Evolutionary conservation across 768 basidiomycete species (phyloP).

Genomic region (Trametes punicea): DNA sequence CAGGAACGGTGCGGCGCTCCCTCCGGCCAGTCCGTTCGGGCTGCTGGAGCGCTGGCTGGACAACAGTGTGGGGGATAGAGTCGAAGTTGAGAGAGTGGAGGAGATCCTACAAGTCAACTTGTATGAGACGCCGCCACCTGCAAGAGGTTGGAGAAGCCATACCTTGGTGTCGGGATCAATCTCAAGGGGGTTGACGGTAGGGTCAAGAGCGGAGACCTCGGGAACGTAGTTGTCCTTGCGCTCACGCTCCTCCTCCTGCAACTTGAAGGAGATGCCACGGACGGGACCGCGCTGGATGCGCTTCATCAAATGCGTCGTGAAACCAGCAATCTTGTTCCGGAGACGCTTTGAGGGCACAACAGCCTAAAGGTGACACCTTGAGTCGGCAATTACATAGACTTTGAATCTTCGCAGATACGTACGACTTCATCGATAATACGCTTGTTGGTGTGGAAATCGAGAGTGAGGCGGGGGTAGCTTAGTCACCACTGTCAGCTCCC

Average conservation of each 20-base stretch:
- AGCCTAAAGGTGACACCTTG: constrained; percentile 45
- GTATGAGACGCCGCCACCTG: neutral
- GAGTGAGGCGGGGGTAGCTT: constrained; percentile 97
- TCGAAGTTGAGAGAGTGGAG: constrained; percentile 94
- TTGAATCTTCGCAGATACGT: constrained; percentile 30
- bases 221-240: constrained; percentile 99
- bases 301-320: constrained; percentile 99
- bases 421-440: constrained; percentile 98
- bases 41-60: constrained; percentile 56
- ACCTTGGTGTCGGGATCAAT: constrained; percentile 95
- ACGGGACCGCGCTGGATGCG: constrained; percentile 98
- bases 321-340: constrained; percentile 99
- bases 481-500: constrained; percentile 1
- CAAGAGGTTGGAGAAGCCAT: too few relatives aligned
- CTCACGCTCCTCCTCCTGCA: constrained; percentile 99
- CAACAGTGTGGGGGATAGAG: constrained; percentile 73
- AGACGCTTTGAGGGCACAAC: constrained; percentile 97
- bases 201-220: constrained; percentile 94
- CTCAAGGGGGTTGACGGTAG: constrained; percentile 67
- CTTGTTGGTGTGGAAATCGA: constrained; percentile 99
- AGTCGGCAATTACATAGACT: neutral
- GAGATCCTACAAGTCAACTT: constrained; percentile 55
- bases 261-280: constrained; percentile 99
- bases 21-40: constrained; percentile 72
- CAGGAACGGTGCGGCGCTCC: constrained; percentile 78